Evolutionary conservation across 1,284 basidiomycete species (phyloP), one percentile per base, ranked within the genome.

Genomic region (Microbotryum silenes-acaulis): DNA sequence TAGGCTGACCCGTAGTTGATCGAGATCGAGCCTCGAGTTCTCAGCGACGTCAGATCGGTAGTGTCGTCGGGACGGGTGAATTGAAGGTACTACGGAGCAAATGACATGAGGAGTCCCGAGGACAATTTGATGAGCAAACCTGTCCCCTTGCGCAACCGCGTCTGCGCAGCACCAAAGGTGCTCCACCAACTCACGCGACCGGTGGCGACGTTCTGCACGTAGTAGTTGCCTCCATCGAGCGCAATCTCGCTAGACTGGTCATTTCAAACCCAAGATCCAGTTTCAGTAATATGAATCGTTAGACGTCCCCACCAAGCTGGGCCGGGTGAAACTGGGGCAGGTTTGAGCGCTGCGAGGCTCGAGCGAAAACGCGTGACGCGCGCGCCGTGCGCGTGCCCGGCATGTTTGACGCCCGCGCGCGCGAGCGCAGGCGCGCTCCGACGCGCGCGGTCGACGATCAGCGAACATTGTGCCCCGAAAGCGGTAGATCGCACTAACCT

Each of bases 1-100:
- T 65, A 60, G 48, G 50, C 25, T n/a, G 51, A 48, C 45, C 62
- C 63, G 20, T 59, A 48, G 3, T 57, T 60, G 51, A 58, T 44
- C 6, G 57, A 51, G 44, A 65, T 33, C 18, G 63, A 16, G 6
- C 31, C n/a, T 37, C 57, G 51, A 54, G 44, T 48, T 46, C 44
- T 31, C 18, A 57, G 55, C 2, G 60, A 55, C 44, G 62, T 37
- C 29, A 65, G 52, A 56, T 65, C 62, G 48, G 63, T 65, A 54
- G 57, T 60, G 57, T 65, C 63, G 49, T 23, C 59, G 12, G 56
- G 52, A 8, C 51, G 45, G 33, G 6, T 12, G 21, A 48, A 25
- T 48, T 21, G 21, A 20, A 25, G 37, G 37, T 42, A 42, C 25
- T 48, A 10, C 10, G 47, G 47, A 48, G 47, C 4, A 9, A 25